A percentile compares a stretch with the other conserved stretches of the same genome.
Evolutionary conservation across 257 asterid genomes (phyloP).

Genomic region (Scutellaria barbata): DNA sequence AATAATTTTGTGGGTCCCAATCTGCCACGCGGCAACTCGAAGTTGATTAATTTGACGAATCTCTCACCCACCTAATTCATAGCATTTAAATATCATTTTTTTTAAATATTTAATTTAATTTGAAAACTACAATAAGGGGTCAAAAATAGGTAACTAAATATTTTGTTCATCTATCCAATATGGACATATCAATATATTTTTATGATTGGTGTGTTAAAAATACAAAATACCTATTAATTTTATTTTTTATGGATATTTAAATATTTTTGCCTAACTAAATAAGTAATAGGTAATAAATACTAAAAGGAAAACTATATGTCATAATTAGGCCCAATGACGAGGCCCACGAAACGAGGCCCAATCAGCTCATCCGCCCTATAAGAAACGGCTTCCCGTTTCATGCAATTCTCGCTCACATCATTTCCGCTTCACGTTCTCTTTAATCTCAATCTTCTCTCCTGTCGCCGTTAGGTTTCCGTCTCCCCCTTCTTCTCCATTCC

Average conservation of each 20-base stretch:
- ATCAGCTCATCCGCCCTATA: constrained; percentile 43
- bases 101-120: background rate
- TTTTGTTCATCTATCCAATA: too few relatives aligned
- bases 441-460: background rate
- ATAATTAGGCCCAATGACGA: constrained; percentile 32
- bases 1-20: too few relatives aligned
- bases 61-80: background rate
- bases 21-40: constrained; percentile 55
- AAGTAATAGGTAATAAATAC: too few relatives aligned
- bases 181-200: too few relatives aligned
- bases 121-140: too few relatives aligned
- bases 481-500: background rate
- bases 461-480: constrained; percentile 53
- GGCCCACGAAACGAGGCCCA: constrained; percentile 34
- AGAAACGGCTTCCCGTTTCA: constrained; percentile 42
- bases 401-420: constrained; percentile 62
- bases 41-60: constrained; percentile 16
- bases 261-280: too few relatives aligned
- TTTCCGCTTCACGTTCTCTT: constrained; percentile 29
- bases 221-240: too few relatives aligned
- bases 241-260: too few relatives aligned
- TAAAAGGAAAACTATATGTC: too few relatives aligned
- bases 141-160: background rate
- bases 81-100: too few relatives aligned
- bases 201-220: too few relatives aligned